These are phyloP conservation scores for Andrographis paniculata DNA, from an alignment of 305 asterid genomes.

Conservation along the genomic window DNA sequence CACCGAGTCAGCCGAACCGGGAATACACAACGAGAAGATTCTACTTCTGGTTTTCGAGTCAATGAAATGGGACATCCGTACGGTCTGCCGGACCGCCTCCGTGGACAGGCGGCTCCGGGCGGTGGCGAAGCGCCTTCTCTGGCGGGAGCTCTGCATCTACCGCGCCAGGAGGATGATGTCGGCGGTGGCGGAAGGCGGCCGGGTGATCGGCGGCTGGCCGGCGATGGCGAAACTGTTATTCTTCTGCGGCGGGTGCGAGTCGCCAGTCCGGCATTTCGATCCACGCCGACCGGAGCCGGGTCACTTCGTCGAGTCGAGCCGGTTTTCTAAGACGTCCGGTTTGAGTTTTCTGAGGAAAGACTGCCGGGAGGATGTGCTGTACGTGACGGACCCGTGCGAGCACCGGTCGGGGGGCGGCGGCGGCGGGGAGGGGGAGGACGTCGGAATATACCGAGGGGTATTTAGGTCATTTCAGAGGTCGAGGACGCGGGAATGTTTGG, in stretches of 20 bases:
- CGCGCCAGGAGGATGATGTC: slow-evolving; percentile 54
- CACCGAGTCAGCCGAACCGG: slow-evolving; percentile 17
- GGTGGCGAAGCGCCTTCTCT: slow-evolving; percentile 48
- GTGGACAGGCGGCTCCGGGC: slow-evolving; percentile 57
- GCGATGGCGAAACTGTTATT: slow-evolving; percentile 66
- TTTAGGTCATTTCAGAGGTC: slow-evolving; percentile 49
- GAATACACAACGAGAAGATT: slow-evolving; percentile 48
- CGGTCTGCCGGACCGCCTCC: slow-evolving; percentile 39
- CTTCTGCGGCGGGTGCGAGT: slow-evolving; percentile 62
- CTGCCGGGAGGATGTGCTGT: slow-evolving; percentile 50
- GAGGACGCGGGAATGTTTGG: slow-evolving; percentile 53
- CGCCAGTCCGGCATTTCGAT: slow-evolving; percentile 32
- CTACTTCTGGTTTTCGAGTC: slow-evolving; percentile 36
- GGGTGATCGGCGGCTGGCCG: slow-evolving; percentile 54
- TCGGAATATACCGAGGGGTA: slow-evolving; percentile 70
- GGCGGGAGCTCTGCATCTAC: slow-evolving; percentile 59
- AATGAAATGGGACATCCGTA: slow-evolving; percentile 56
- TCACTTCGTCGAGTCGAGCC: slow-evolving; percentile 47
- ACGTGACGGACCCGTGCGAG: slow-evolving; percentile 76
- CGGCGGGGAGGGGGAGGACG: slow-evolving; percentile 19
- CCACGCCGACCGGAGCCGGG: slow-evolving; percentile 28
- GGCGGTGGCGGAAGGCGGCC: slow-evolving; percentile 28
- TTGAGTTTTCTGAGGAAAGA: slow-evolving; percentile 41
- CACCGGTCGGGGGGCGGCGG: slow-evolving; percentile 25
- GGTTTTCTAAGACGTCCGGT: slow-evolving; percentile 80